These are phyloP conservation scores for Dictyophora rubrovolvata DNA, from an alignment of 768 basidiomycete genomes.

Conservation along the genomic window DNA sequence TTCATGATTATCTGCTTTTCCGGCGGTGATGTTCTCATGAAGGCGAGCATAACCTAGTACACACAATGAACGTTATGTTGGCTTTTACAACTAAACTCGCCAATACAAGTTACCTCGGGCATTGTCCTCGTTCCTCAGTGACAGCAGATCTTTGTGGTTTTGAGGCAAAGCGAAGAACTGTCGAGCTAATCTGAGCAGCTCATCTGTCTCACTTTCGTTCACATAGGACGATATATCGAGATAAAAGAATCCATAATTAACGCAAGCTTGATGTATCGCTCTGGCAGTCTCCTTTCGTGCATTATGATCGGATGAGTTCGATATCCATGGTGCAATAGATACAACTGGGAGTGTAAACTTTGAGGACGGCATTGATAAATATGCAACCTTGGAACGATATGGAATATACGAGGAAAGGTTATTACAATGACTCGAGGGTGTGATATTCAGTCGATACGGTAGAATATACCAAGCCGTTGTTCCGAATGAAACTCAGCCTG, in stretches of 20 bases:
- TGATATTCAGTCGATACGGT: too few species aligned
- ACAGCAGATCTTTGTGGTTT: conserved; percentile 70
- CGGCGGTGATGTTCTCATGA: conserved; percentile 79
- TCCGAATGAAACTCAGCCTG: too few species aligned
- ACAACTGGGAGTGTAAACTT: conserved; percentile 51
- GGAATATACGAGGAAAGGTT: background rate
- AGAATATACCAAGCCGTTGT: too few species aligned
- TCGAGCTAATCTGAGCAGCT: conserved; percentile 52
- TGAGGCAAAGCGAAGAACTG: conserved; percentile 66
- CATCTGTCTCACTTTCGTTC: conserved; percentile 47
- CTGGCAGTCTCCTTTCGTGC: conserved; percentile 10
- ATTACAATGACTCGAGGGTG: too few species aligned
- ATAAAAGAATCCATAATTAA: conserved; percentile 86
- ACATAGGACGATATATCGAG: conserved; percentile 57
- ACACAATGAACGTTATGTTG: background rate
- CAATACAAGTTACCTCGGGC: conserved; percentile 51
- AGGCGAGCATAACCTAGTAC: conserved; percentile 67
- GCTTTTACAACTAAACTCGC: background rate
- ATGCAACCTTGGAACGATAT: background rate
- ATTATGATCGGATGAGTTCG: conserved; percentile 21
- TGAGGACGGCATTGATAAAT: background rate
- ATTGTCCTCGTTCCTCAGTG: conserved; percentile 55
- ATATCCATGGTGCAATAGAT: conserved; percentile 56
- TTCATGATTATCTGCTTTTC: conserved; percentile 79
- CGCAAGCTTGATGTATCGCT: conserved; percentile 62